A percentile compares a stretch with the other conserved stretches of the same genome.
Conservation (phyloP, 2,329 filamentous ascomycete species). For the Beauveria sp. region DNA sequence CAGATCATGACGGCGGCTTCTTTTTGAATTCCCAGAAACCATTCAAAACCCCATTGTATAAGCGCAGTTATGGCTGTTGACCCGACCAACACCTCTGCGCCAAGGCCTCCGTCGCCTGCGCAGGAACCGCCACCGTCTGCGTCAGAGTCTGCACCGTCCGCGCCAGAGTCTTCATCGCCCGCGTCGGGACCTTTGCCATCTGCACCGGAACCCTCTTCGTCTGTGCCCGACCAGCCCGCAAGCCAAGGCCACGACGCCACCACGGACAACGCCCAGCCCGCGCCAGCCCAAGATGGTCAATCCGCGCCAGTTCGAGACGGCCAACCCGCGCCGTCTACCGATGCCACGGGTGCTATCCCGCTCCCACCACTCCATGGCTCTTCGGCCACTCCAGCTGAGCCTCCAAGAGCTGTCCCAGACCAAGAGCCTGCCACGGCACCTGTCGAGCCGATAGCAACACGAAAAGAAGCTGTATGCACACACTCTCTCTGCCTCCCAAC, state of each 20-base stretch:
- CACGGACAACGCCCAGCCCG: neutral
- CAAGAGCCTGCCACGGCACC: neutral
- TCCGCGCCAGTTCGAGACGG: neutral
- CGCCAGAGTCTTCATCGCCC: neutral
- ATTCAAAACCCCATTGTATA: neutral
- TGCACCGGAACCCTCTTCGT: neutral
- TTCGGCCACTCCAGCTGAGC: slow-evolving; percentile 5
- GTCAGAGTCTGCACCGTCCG: neutral
- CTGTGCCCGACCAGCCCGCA: no score
- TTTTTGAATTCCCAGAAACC: neutral
- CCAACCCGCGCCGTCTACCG: neutral
- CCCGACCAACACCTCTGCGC: neutral
- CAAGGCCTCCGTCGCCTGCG: neutral
- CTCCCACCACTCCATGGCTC: neutral
- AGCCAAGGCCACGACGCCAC: neutral
- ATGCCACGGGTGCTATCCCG: neutral
- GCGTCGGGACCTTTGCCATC: neutral
- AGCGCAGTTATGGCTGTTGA: neutral
- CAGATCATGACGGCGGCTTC: neutral
- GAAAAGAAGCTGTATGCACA: slow-evolving; percentile 3
- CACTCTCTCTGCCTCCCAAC: no score
- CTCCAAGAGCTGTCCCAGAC: neutral
- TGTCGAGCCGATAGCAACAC: neutral
- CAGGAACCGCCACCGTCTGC: no score
- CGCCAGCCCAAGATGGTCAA: neutral